Evolutionary conservation across 2,329 filamentous ascomycete genomes (phyloP).

Genomic region (Ramularia collo-cygni): DNA sequence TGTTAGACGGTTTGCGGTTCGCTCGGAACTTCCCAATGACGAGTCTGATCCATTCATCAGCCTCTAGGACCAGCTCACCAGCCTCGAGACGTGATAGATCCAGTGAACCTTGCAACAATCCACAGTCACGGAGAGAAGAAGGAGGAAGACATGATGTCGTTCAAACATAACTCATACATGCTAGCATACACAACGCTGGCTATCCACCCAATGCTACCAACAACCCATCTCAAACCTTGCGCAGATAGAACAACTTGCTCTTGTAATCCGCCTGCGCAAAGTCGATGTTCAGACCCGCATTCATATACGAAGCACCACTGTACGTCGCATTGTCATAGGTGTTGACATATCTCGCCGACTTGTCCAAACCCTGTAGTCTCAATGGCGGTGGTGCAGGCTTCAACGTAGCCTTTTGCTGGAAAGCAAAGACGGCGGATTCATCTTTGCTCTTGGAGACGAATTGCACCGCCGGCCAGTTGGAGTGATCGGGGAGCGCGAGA

Average conservation of each 20-base stretch:
- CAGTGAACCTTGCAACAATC: too few species aligned
- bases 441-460: conserved; percentile 49
- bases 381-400: conserved; percentile 51
- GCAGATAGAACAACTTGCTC: conserved; percentile 51
- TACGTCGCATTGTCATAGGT: conserved; percentile 47
- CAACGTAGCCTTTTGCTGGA: conserved; percentile 49
- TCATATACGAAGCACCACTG: conserved; percentile 57
- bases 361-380: conserved; percentile 51
- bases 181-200: too few species aligned
- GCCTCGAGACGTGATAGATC: too few species aligned
- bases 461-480: conserved; percentile 56
- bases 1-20: too few species aligned
- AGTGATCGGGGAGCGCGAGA: conserved; percentile 50
- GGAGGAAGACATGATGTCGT: too few species aligned
- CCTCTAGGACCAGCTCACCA: too few species aligned
- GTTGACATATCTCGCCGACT: conserved; percentile 45
- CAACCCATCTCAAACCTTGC: conserved; percentile 37
- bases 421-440: conserved; percentile 52
- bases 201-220: too few species aligned
- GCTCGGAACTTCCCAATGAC: too few species aligned
- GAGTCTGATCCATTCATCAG: too few species aligned
- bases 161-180: too few species aligned
- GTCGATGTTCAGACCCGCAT: conserved; percentile 49
- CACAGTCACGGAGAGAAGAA: too few species aligned
- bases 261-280: conserved; percentile 48